A percentile compares a stretch with the other conserved stretches of the same genome.
These are phyloP conservation scores for Maudiozyma humilis DNA, from an alignment of 1,139 yeast genomes.

Conservation along the genomic window DNA sequence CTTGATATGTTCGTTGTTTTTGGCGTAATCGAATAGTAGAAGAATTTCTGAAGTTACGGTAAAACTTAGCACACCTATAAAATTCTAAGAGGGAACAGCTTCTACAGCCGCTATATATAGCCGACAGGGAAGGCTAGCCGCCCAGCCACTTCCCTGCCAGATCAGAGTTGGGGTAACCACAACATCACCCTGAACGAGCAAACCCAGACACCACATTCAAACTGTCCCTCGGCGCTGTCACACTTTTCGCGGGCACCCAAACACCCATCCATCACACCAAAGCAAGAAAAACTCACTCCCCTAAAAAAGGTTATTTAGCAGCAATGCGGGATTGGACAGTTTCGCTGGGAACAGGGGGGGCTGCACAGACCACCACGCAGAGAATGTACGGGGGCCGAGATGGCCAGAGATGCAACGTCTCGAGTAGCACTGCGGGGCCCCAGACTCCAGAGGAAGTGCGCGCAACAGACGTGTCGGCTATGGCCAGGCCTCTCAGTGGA, in stretches of 20 bases:
- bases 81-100: too few species aligned
- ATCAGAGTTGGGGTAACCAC: not conserved
- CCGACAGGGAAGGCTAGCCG: too few species aligned
- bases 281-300: not conserved
- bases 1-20: slow-evolving; percentile 18
- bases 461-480: too few species aligned
- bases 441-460: too few species aligned
- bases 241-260: too few species aligned
- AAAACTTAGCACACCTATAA: too few species aligned
- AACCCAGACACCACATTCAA: not conserved
- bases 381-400: too few species aligned
- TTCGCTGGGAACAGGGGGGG: not conserved
- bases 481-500: too few species aligned
- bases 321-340: not conserved
- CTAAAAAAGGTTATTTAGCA: not conserved
- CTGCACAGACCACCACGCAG: not conserved
- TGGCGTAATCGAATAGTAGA: too few species aligned
- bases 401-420: not conserved
- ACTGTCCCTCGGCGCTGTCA: not conserved
- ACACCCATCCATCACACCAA: too few species aligned
- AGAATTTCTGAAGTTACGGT: too few species aligned
- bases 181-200: not conserved
- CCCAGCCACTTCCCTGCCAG: not conserved
- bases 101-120: not conserved
- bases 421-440: not conserved